Evolutionary conservation across 768 basidiomycete genomes (phyloP), one percentile per base, ranked within the genome.

Genomic region (Phylloporus sp.): DNA sequence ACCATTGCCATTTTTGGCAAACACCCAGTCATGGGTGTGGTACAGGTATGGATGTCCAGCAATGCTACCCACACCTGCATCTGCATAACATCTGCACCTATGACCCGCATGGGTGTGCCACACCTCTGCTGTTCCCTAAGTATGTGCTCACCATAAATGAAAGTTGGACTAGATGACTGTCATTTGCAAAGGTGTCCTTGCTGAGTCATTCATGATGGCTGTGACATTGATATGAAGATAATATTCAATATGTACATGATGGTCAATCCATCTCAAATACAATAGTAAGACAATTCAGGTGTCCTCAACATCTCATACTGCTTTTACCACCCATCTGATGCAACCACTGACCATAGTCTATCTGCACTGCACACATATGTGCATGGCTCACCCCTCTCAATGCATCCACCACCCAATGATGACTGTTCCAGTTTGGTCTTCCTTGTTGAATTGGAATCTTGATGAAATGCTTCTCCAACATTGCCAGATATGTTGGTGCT

Each of bases 121-220:
- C n/a, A n/a, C n/a, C n/a, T n/a, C n/a, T n/a, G n/a, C n/a, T n/a
- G n/a, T n/a, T n/a, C n/a, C n/a, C n/a, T n/a, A n/a, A 94, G 67
- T 88, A 91, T 18, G 84, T 83, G 14, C 82, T 85, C 88, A 90
- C 89, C 5, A 17, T 38, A 49, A 18, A 24, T 8, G 28, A 29
- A 17, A 7, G 20, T 22, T 22, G 6, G 32, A 50, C 29, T n/a
- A 42, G 21, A n/a, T 5, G 36, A 36, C 27, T 17, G 35, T 38
- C 31, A 38, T 27, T 15, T 31, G 42, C 35, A 24, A 32, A 38
- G 28, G 8, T 15, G n/a, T 5, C n/a, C n/a, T n/a, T 22, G 27
- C 20, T 37, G 44, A 50, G 39, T 53, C 52, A 53, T 48, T 11
- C 5, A 15, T 4, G 14, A 46, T 42, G 50, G 41, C 50, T 51